Conservation (phyloP, 768 basidiomycete genomes). For the Stropharia rugosoannulata region DNA sequence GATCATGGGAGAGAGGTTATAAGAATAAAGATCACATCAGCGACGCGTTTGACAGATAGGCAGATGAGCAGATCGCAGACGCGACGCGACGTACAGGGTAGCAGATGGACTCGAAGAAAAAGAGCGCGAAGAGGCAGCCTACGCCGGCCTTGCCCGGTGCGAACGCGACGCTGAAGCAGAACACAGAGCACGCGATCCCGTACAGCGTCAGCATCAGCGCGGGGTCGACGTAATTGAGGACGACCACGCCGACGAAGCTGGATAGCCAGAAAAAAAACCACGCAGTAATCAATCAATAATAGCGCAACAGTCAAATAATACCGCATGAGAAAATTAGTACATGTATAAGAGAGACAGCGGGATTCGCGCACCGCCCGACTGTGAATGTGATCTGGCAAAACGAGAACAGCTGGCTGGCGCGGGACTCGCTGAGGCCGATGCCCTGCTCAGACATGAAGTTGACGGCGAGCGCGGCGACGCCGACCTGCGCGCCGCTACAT, state of each 20-base stretch:
- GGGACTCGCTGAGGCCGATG: conserved; percentile 47
- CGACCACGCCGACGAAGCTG: conserved; percentile 59
- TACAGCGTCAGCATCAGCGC: conserved; percentile 60
- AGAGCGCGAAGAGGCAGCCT: conserved; percentile 60
- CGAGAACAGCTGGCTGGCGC: conserved; percentile 66
- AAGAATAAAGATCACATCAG: no score
- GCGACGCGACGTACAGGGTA: conserved; percentile 50
- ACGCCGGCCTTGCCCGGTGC: conserved; percentile 54
- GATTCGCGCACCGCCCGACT: conserved; percentile 45
- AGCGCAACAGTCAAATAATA: no score
- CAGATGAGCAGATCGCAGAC: not conserved
- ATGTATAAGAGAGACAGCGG: not conserved
- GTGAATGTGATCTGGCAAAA: conserved; percentile 73
- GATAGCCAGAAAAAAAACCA: not conserved
- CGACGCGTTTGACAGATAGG: no score
- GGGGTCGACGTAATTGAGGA: conserved; percentile 65
- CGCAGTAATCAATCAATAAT: no score
- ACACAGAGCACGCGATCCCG: conserved; percentile 47
- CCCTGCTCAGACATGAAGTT: conserved; percentile 70
- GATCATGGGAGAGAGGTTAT: no score
- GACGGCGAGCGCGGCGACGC: conserved; percentile 64
- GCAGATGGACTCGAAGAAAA: conserved; percentile 79
- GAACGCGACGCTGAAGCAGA: conserved; percentile 50
- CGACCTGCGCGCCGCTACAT: conserved; percentile 62
- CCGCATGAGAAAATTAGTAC: not conserved